Conservation (phyloP, 2,329 filamentous ascomycete species). For the Sporothrix humicola region DNA sequence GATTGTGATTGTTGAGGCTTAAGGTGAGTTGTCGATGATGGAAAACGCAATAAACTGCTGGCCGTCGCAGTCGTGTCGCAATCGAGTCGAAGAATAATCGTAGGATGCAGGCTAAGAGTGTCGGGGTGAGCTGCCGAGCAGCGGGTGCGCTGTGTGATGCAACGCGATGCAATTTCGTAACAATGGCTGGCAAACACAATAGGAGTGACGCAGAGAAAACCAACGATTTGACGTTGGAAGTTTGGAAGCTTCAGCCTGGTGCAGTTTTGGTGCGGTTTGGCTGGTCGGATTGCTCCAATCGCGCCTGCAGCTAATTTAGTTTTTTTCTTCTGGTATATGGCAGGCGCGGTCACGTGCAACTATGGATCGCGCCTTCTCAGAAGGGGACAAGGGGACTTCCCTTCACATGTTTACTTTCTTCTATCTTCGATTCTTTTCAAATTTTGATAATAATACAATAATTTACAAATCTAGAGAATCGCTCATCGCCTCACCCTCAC, state of each 20-base stretch:
- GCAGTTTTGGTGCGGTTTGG: too few species aligned
- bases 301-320: constrained; percentile 4
- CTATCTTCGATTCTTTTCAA: background rate
- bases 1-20: background rate
- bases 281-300: background rate
- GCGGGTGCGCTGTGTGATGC: background rate
- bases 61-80: background rate
- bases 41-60: background rate
- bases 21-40: background rate
- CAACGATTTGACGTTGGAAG: background rate
- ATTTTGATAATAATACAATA: background rate
- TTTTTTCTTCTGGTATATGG: background rate
- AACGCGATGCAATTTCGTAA: background rate
- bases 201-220: background rate
- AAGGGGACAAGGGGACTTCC: too few species aligned
- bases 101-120: background rate
- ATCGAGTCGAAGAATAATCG: background rate
- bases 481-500: background rate
- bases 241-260: constrained; percentile 27
- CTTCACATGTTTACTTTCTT: background rate
- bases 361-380: too few species aligned
- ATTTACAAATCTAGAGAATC: background rate
- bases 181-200: background rate
- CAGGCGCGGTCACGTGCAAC: background rate
- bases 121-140: background rate